Percentiles rank a stretch among this genome's conserved stretches.
These are phyloP conservation scores for Boletellus deceptivus DNA, from an alignment of 1,284 basidiomycete genomes.

Conservation along the genomic window DNA sequence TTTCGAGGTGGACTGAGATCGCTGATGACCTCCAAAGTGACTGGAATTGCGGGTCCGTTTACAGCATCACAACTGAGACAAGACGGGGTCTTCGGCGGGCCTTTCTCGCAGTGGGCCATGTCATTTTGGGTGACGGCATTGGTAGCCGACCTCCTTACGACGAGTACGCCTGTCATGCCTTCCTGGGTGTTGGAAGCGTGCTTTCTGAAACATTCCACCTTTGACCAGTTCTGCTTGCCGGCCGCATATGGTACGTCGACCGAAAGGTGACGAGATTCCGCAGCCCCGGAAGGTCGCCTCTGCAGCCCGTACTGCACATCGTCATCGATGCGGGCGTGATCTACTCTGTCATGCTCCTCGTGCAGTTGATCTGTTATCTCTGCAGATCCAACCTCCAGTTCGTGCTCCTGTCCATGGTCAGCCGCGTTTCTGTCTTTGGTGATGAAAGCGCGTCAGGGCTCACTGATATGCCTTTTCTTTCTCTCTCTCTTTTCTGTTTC, in stretches of 20 bases:
- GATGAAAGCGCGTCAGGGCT: neutral
- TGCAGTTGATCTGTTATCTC: conserved; percentile 11
- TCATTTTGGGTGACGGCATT: conserved; percentile 18
- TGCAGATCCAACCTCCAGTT: conserved; percentile 13
- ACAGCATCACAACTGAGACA: conserved; percentile 3
- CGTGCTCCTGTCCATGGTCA: conserved; percentile 23
- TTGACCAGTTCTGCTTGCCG: conserved; percentile 18
- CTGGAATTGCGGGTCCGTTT: conserved; percentile 18
- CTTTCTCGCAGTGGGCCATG: conserved; percentile 17
- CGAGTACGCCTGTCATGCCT: conserved; percentile 11
- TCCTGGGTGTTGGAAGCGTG: neutral
- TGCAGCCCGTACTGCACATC: conserved; percentile 22
- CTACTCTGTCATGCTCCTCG: conserved; percentile 22
- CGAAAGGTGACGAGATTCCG: conserved; percentile 1
- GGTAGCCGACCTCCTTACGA: conserved; percentile 18
- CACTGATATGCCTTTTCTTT: neutral
- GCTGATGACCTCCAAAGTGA: conserved; percentile 12
- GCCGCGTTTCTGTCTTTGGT: neutral
- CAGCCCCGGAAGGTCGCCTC: conserved; percentile 5
- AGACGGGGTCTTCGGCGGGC: conserved; percentile 10
- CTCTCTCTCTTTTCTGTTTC: too few relatives aligned
- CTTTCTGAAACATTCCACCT: neutral
- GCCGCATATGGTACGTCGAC: conserved; percentile 27
- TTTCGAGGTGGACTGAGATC: neutral
- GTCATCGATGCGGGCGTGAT: conserved; percentile 25